Evolutionary conservation across 352 stramenopile genomes (phyloP).

Genomic region (Hyaloperonospora arabidopsidis): DNA sequence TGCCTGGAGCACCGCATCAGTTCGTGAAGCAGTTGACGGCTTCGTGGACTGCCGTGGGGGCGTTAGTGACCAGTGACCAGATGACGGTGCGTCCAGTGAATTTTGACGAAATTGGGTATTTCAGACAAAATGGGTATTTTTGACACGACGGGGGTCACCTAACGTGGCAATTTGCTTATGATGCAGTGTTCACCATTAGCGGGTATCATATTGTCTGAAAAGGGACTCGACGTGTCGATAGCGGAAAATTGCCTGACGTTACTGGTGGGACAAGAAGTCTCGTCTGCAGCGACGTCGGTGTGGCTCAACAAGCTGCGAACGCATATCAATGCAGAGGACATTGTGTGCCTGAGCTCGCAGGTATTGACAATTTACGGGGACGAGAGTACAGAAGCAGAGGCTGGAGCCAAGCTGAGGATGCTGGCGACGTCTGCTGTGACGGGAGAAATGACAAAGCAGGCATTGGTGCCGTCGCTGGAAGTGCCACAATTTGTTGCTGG

Average conservation of each 20-base stretch:
- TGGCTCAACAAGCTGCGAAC: conserved; percentile 39
- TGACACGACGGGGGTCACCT: neutral
- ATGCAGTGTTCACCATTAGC: conserved; percentile 2
- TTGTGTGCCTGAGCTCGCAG: conserved; percentile 56
- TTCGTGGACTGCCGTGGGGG: conserved; percentile 38
- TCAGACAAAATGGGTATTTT: neutral
- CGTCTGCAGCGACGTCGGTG: conserved; percentile 34
- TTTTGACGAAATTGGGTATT: conserved; percentile 4
- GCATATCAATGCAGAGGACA: conserved; percentile 37
- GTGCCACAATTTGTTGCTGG: conserved; percentile 50
- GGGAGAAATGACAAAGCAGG: conserved; percentile 23
- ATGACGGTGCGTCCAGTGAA: conserved; percentile 25
- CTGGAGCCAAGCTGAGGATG: conserved; percentile 36
- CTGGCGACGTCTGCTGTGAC: conserved; percentile 33
- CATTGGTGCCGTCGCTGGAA: conserved; percentile 38
- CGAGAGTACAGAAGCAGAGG: conserved; percentile 18
- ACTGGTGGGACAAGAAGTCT: conserved; percentile 36
- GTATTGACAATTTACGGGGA: conserved; percentile 49
- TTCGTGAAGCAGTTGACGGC: conserved; percentile 42
- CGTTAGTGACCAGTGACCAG: conserved; percentile 49
- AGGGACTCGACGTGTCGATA: conserved; percentile 22
- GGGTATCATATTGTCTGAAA: conserved; percentile 39
- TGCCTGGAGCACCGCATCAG: conserved; percentile 32
- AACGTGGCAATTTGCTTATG: conserved; percentile 22
- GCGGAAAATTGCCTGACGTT: conserved; percentile 35